phyloP scores from a whole-genome alignment of 1,284 basidiomycete species.

The Trametes pubescens region DNA sequence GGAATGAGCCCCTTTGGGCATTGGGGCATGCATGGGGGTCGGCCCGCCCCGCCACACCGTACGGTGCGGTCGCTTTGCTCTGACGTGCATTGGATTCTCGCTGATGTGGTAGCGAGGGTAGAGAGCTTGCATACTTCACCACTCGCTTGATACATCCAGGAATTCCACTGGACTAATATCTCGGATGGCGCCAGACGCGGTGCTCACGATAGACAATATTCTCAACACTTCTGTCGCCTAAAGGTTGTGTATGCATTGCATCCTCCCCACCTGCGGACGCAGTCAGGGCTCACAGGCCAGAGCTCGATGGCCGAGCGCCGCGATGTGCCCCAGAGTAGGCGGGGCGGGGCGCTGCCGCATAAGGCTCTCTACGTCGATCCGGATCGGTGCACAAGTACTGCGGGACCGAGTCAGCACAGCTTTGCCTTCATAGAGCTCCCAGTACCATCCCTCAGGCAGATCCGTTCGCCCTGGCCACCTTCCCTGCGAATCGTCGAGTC shows the following conservation, averaged over 20 bases:
- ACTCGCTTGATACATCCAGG: too few species aligned
- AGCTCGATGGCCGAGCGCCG: background rate
- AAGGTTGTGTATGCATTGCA: too few species aligned
- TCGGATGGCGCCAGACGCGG: too few species aligned
- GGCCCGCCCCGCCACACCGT: background rate
- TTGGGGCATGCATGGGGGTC: background rate
- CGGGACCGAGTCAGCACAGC: constrained; percentile 22
- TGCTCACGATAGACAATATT: too few species aligned
- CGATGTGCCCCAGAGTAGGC: background rate
- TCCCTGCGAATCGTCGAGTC: background rate
- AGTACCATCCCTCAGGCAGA: constrained; percentile 11
- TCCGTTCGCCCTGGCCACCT: constrained; percentile 1
- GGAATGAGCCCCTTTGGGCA: too few species aligned
- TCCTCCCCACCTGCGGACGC: background rate
- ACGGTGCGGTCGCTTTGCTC: background rate
- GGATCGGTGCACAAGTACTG: constrained; percentile 7
- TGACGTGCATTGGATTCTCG: background rate
- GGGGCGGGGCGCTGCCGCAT: constrained; percentile 5
- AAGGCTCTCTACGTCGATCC: constrained; percentile 6
- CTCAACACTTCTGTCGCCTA: too few species aligned
- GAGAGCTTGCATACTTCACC: background rate
- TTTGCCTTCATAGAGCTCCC: background rate
- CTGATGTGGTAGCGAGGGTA: background rate
- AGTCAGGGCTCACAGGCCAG: background rate
- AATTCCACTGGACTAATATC: too few species aligned